Base-by-base conservation (phyloP, 192 early-diverging fungal species). In the Cetraspora pellucida region DNA sequence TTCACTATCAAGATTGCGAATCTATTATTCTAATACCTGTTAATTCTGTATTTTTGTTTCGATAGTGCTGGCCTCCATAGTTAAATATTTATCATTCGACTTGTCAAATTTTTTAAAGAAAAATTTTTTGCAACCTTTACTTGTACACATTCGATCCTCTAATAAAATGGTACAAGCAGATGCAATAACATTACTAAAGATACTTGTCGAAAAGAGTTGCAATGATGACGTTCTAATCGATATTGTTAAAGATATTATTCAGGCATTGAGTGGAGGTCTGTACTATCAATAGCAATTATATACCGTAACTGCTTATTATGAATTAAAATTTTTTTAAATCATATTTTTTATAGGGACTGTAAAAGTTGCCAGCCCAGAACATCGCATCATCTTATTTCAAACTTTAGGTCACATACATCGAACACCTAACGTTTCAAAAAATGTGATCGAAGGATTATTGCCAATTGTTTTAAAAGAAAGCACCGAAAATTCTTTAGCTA, bases 391-490 rank as follows among this genome's bases (percentile, higher is more conserved):
- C 9, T 82, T 90, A 31, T 95, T 93, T 81, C 77, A 78, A 31
- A 79, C 89, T 49, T 55, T 95, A 21, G 78, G 81, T 43, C 50
- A 63, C 10, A 78, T 90, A 31, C 77, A 65, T 44, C 44, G 43
- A 76, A 77, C 58, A 61, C 68, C 58, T 57, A 75, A 64, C 64
- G 72, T 49, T 74, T 67, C 54, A 66, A 82, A 79, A 71, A 82
- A 77, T 73, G 84, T 91, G n/a, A 60, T 93, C 21, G 80, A 90
- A n/a, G 87, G 83, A 8, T 81, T 90, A 78, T 82, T 90, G 6
- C 83, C 88, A n/a, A 90, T 96, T 82, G 76, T 87, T 11, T 77
- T 81, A 27, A 96, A 95, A 81, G 95, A 97, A 79, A 86, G 89
- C 14, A 90, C 92, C 61, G 95, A 95, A 66, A 78, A 80, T 19